Percentiles rank a stretch among this genome's conserved stretches.
Conservation (phyloP, 257 asterid genomes). For the Ajuga chamaepitys region DNA sequence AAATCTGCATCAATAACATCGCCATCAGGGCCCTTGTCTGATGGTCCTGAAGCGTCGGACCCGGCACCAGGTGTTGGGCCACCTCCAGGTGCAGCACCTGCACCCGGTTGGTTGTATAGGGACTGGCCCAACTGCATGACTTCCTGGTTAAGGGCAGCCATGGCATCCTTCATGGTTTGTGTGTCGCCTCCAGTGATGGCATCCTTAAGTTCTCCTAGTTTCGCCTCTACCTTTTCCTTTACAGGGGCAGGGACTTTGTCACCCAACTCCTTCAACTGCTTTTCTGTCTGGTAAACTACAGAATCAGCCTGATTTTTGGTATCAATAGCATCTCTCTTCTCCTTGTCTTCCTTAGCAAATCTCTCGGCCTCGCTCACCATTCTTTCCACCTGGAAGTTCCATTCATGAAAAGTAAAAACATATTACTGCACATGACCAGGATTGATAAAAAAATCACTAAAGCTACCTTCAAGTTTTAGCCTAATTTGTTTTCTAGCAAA, state of each 20-base stretch:
- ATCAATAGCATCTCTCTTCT: conserved; percentile 94
- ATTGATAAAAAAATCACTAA: not conserved
- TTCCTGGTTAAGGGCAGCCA: conserved; percentile 90
- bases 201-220: conserved; percentile 84
- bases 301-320: conserved; percentile 97
- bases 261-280: conserved; percentile 92
- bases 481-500: no score
- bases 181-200: conserved; percentile 79
- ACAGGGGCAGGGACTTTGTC: conserved; percentile 91
- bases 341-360: conserved; percentile 94
- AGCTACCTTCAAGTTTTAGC: no score
- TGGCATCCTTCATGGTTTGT: conserved; percentile 84
- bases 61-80: conserved; percentile 63
- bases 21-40: conserved; percentile 77
- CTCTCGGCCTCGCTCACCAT: conserved; percentile 96
- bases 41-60: conserved; percentile 46
- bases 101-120: conserved; percentile 81
- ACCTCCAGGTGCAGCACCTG: conserved; percentile 24
- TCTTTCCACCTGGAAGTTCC: conserved; percentile 63
- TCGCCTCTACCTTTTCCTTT: conserved; percentile 87
- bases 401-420: not conserved
- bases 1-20: conserved; percentile 98
- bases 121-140: conserved; percentile 98
- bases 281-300: conserved; percentile 91
- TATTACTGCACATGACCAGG: not conserved